Percentiles rank a stretch among this genome's conserved stretches.
Conservation (phyloP, 768 basidiomycete genomes). For the Boletus eberwhitei region DNA sequence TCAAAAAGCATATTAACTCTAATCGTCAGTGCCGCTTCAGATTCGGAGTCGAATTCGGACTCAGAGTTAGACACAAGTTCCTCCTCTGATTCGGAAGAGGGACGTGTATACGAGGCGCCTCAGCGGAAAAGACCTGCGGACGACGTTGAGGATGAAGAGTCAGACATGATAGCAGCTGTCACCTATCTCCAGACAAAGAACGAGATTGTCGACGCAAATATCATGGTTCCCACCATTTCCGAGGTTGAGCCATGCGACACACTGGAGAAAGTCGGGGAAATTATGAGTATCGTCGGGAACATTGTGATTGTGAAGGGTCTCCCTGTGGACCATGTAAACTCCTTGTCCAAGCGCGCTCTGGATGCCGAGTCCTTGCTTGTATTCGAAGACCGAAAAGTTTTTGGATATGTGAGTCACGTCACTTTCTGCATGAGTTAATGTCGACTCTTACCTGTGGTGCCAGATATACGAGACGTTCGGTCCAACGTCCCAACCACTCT, state of each 20-base stretch:
- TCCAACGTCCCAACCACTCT: slow-evolving; percentile 85
- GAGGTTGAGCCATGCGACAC: slow-evolving; percentile 60
- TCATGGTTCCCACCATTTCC: slow-evolving; percentile 60
- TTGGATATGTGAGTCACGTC: slow-evolving; percentile 72
- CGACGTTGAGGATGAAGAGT: slow-evolving; percentile 53
- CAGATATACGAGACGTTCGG: slow-evolving; percentile 96
- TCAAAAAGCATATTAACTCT: slow-evolving; percentile 15
- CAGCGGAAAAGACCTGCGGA: slow-evolving; percentile 8
- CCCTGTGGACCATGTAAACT: slow-evolving; percentile 39
- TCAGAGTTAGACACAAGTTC: slow-evolving; percentile 24
- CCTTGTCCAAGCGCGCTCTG: slow-evolving; percentile 60
- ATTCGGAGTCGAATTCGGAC: slow-evolving; percentile 41
- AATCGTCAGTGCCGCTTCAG: slow-evolving; percentile 25
- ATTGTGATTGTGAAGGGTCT: slow-evolving; percentile 72
- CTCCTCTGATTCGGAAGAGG: slow-evolving; percentile 23
- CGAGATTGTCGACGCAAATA: slow-evolving; percentile 56
- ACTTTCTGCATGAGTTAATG: slow-evolving; percentile 8
- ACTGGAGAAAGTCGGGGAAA: slow-evolving; percentile 74
- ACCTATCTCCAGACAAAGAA: slow-evolving; percentile 65
- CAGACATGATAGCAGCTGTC: slow-evolving; percentile 36
- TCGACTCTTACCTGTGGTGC: slow-evolving; percentile 10
- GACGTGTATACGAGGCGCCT: not conserved
- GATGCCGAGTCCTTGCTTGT: slow-evolving; percentile 91
- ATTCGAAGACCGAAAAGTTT: slow-evolving; percentile 82
- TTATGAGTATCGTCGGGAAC: slow-evolving; percentile 70